Conservation (phyloP, 2,329 filamentous ascomycete species). For the Colletotrichum eleusines region DNA sequence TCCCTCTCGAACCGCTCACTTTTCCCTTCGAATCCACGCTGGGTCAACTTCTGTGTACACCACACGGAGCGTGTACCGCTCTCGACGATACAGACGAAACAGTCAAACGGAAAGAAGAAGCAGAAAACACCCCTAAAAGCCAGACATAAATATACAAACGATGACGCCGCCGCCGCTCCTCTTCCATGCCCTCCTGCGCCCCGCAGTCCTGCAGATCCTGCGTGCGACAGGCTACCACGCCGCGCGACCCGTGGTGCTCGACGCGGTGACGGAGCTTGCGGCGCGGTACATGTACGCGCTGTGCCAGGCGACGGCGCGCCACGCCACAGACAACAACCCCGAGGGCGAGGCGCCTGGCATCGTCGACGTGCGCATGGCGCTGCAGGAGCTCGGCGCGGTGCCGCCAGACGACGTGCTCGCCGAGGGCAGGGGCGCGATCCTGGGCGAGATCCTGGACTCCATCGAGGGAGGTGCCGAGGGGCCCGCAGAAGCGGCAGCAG, state of each 20-base stretch:
- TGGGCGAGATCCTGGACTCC: constrained; percentile 80
- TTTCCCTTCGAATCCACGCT: neutral
- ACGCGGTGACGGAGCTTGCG: constrained; percentile 88
- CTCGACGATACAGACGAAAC: neutral
- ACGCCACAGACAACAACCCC: constrained; percentile 76
- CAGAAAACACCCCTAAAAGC: neutral
- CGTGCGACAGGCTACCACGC: constrained; percentile 91
- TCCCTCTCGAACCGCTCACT: constrained; percentile 31
- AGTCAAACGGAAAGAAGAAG: neutral
- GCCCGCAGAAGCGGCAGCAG: neutral
- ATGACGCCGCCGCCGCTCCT: constrained; percentile 63
- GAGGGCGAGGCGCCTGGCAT: constrained; percentile 72
- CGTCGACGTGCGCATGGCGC: constrained; percentile 85
- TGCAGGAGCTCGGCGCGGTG: constrained; percentile 84
- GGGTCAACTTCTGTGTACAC: too few relatives aligned
- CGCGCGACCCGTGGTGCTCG: constrained; percentile 83
- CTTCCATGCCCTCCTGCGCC: constrained; percentile 83
- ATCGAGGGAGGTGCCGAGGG: constrained; percentile 76
- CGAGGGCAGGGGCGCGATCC: constrained; percentile 59
- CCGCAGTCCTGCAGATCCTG: constrained; percentile 89
- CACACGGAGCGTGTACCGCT: neutral
- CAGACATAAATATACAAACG: neutral
- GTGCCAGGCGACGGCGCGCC: constrained; percentile 76
- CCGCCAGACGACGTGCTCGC: constrained; percentile 74
- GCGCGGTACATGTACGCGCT: constrained; percentile 84